A percentile compares a stretch with the other conserved stretches of the same genome.
Conservation (phyloP, 768 basidiomycete genomes). For the Mrakia gelida region DNA sequence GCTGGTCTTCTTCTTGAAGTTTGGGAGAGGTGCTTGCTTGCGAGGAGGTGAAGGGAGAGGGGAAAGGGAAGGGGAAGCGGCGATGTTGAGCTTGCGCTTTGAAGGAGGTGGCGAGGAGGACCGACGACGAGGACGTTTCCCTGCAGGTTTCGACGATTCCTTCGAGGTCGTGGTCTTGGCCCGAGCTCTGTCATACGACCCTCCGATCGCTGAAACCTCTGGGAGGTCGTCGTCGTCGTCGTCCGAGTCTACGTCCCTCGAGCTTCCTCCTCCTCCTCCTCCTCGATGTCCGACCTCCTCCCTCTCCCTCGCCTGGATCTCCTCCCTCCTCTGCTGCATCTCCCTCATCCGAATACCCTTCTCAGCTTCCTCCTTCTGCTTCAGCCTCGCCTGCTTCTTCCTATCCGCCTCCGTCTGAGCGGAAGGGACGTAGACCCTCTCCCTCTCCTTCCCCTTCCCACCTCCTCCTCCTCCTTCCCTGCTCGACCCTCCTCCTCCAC, state of each 20-base stretch:
- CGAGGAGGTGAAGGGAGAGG: too few species aligned
- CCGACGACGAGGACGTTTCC: not conserved
- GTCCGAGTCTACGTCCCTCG: not conserved
- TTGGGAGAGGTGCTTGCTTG: not conserved
- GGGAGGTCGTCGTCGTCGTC: not conserved
- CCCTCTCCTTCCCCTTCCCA: constrained; percentile 1
- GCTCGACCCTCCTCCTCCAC: not conserved
- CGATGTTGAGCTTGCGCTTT: too few species aligned
- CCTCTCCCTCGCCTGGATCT: not conserved
- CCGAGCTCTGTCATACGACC: too few species aligned
- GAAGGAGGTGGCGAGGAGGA: not conserved
- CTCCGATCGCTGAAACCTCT: not conserved
- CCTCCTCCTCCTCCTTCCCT: not conserved
- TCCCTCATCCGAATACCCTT: not conserved
- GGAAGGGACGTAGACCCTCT: not conserved
- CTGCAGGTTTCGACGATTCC: not conserved
- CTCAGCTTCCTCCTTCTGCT: not conserved
- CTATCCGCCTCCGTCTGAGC: too few species aligned
- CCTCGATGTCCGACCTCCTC: not conserved
- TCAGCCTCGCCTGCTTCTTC: not conserved
- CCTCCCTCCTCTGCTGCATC: not conserved
- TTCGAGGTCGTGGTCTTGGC: too few species aligned
- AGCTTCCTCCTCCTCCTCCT: not conserved
- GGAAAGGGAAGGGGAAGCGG: too few species aligned
- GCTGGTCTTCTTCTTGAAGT: constrained; percentile 2